Base-by-base conservation (phyloP, 306 rosid species). In the Hippophae rhamnoides region DNA sequence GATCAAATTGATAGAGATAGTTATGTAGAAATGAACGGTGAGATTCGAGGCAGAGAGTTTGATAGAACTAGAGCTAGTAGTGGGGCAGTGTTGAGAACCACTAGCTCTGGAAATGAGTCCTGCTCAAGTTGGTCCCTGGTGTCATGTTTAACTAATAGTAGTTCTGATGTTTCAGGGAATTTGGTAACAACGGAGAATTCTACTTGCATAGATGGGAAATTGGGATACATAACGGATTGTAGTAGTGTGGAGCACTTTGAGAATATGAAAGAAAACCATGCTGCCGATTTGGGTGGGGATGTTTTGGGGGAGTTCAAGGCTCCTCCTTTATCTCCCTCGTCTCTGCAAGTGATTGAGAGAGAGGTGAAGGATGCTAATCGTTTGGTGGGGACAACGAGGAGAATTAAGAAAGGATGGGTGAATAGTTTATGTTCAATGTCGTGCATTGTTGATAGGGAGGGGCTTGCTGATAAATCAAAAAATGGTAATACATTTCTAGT, bases 401-500 rank as follows among this genome's bases (percentile, higher is more conserved):
- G 65, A 65, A 50, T 55, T 58, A 76, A 74, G 77, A 88, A 64
- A 64, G 63, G 82, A 57, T 87, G 96, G 96, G 60, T 83, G 14
- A 73, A 66, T 50, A 88, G 72, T 73, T 73, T 92, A 63, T 71
- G 80, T 63, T 83, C 96, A 9, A 74, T 89, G 31, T 49, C 99
- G 0, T 81, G 98, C 63, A 76, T 87, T 73, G 60, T 71, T 54
- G 76, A 85, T 61, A 72, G 58, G 50, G 81, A 76, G 63, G 69
- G 61, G 42, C 74, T 54, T 58, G 62, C 52, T 57, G 80, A 78
- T 46, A 59, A 63, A 51, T 56, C 65, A 5, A 67, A 63, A 5
- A 77, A 57, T 2, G 45, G 40, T 5, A 72, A 55, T 62, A 61
- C 72, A 48, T 47, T 61, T 67, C 57, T 68, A 31, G 78, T 67